A percentile compares a stretch with the other conserved stretches of the same genome.
phyloP scores from a whole-genome alignment of 1,139 yeast genomes.

The Nakaseomyces nivariensis region DNA sequence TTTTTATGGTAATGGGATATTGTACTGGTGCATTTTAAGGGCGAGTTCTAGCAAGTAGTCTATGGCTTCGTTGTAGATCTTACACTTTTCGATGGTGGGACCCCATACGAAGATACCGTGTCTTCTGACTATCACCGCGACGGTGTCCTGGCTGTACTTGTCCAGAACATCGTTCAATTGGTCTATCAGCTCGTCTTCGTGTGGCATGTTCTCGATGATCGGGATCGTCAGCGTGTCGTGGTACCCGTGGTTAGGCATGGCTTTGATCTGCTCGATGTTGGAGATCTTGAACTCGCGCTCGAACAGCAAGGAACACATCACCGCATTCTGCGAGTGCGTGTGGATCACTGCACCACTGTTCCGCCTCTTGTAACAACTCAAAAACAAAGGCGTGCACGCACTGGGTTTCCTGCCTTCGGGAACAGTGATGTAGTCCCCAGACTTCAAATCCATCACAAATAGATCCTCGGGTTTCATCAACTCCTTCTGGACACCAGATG shows the following conservation, averaged over 20 bases:
- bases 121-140: conserved; percentile 83
- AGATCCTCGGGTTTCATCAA: conserved; percentile 72
- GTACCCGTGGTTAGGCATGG: conserved; percentile 62
- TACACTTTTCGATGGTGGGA: conserved; percentile 83
- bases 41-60: conserved; percentile 83
- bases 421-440: conserved; percentile 45
- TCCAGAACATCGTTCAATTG: conserved; percentile 53
- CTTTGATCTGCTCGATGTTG: conserved; percentile 87
- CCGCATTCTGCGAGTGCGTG: conserved; percentile 87
- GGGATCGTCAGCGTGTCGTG: conserved; percentile 75
- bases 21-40: conserved; percentile 61
- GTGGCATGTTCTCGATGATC: conserved; percentile 82
- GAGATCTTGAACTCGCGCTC: conserved; percentile 65
- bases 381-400: conserved; percentile 85
- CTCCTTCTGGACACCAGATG: conserved; percentile 94
- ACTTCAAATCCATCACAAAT: conserved; percentile 56
- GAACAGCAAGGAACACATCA: conserved; percentile 63
- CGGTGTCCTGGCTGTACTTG: conserved; percentile 55
- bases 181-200: conserved; percentile 75
- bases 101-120: conserved; percentile 98
- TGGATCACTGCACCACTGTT: conserved; percentile 91
- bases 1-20: conserved; percentile 38
- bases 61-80: conserved; percentile 83
- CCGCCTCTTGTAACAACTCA: conserved; percentile 62
- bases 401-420: conserved; percentile 73